phyloP scores from a whole-genome alignment of 2,329 filamentous ascomycete genomes.

The Ascochyta pisi region DNA sequence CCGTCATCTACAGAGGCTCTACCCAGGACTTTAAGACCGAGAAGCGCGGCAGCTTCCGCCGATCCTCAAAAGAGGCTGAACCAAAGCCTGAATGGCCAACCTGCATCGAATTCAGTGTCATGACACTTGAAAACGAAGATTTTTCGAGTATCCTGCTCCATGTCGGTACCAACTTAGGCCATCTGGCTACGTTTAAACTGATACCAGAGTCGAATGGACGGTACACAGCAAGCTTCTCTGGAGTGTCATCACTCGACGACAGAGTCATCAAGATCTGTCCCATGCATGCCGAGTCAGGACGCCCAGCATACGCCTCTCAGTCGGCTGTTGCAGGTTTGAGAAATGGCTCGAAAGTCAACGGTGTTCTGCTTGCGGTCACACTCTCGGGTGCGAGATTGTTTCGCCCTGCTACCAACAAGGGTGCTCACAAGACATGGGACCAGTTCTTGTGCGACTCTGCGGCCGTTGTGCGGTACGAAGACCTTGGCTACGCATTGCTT shows the following conservation, averaged over 20 bases:
- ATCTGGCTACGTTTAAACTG: conserved; percentile 88
- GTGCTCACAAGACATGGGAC: conserved; percentile 91
- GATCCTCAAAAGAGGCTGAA: conserved; percentile 58
- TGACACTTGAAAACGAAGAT: conserved; percentile 90
- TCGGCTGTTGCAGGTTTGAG: conserved; percentile 76
- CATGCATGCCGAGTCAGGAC: conserved; percentile 79
- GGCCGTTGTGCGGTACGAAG: conserved; percentile 74
- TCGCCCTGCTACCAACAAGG: conserved; percentile 82
- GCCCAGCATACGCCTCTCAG: conserved; percentile 77
- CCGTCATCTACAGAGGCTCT: conserved; percentile 78
- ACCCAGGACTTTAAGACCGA: conserved; percentile 80
- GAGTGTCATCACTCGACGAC: conserved; percentile 70
- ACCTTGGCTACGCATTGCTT: conserved; percentile 79
- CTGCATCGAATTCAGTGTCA: conserved; percentile 82
- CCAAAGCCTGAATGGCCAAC: conserved; percentile 75
- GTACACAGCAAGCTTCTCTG: conserved; percentile 76
- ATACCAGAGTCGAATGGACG: conserved; percentile 72
- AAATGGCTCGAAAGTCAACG: conserved; percentile 75
- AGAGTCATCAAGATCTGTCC: conserved; percentile 78
- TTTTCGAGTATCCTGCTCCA: conserved; percentile 96
- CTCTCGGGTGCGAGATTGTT: conserved; percentile 81
- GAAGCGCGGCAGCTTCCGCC: conserved; percentile 75
- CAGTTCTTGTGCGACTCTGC: conserved; percentile 83
- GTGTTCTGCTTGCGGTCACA: conserved; percentile 80
- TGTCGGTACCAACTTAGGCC: conserved; percentile 84